A percentile compares a stretch with the other conserved stretches of the same genome.
Conservation (phyloP, 306 rosid genomes). For the Trifolium subterraneum region DNA sequence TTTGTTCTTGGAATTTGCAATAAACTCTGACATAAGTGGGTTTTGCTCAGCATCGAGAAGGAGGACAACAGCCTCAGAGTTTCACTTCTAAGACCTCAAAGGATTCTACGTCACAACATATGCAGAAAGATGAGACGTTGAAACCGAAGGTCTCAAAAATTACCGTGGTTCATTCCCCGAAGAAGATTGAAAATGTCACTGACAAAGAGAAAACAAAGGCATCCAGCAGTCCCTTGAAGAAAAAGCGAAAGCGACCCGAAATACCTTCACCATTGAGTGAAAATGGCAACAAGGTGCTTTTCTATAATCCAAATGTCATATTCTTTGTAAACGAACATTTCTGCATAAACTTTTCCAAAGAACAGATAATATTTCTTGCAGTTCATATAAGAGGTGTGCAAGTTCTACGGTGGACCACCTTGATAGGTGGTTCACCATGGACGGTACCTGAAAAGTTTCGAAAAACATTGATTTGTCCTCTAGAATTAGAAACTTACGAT, state of each 20-base stretch:
- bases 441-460: not conserved
- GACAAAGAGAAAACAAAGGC: conserved; percentile 53
- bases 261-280: conserved; percentile 42
- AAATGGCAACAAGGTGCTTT: conserved; percentile 58
- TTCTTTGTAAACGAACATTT: conserved; percentile 8
- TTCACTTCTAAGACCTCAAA: conserved; percentile 41
- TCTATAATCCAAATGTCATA: conserved; percentile 29
- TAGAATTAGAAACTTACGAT: not conserved
- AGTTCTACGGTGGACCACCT: not conserved
- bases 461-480: not conserved
- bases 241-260: conserved; percentile 55
- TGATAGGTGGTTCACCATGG: not conserved
- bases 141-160: conserved; percentile 49
- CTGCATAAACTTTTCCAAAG: not conserved
- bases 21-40: conserved; percentile 4
- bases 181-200: conserved; percentile 34
- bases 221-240: conserved; percentile 47
- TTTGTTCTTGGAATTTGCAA: conserved; percentile 24
- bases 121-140: conserved; percentile 46
- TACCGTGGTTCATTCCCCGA: conserved; percentile 40
- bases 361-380: not conserved
- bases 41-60: conserved; percentile 53
- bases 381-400: not conserved
- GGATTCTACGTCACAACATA: conserved; percentile 52
- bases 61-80: conserved; percentile 43